These are phyloP conservation scores for Lachnellula willkommii DNA, from an alignment of 2,329 filamentous ascomycete genomes.

Conservation along the genomic window DNA sequence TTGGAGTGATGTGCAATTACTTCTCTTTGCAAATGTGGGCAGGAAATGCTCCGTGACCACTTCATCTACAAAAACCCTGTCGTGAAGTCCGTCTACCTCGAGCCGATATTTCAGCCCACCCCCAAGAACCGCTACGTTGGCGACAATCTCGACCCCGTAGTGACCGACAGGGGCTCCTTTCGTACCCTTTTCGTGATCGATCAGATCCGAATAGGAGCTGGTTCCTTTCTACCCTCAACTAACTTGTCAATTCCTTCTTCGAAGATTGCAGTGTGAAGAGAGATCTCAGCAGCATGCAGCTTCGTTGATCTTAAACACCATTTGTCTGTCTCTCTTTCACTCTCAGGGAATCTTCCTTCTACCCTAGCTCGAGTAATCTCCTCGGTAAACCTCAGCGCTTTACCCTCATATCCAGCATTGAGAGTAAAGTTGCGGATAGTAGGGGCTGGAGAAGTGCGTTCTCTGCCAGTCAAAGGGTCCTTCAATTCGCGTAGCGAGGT, in stretches of 20 bases:
- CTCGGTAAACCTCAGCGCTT: conserved; percentile 70
- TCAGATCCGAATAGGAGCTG: conserved; percentile 65
- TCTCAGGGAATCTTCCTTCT: conserved; percentile 76
- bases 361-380: conserved; percentile 82
- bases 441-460: conserved; percentile 44
- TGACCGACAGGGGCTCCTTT: conserved; percentile 61
- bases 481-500: conserved; percentile 58
- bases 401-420: conserved; percentile 71
- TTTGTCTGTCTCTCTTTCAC: conserved; percentile 71
- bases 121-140: conserved; percentile 52
- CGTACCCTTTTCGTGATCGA: conserved; percentile 63
- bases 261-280: conserved; percentile 62
- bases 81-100: conserved; percentile 60
- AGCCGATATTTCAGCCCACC: conserved; percentile 50
- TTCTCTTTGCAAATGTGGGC: conserved; percentile 66
- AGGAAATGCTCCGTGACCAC: conserved; percentile 68
- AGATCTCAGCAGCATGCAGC: conserved; percentile 55
- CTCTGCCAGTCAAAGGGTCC: conserved; percentile 45
- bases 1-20: conserved; percentile 41
- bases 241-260: conserved; percentile 62
- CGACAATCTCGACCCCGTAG: conserved; percentile 66
- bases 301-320: conserved; percentile 74
- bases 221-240: conserved; percentile 59
- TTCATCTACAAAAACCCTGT: conserved; percentile 67
- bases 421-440: conserved; percentile 67